Percentiles rank a stretch among this genome's conserved stretches.
phyloP scores from a whole-genome alignment of 2,329 filamentous ascomycete genomes.

The Shiraia bambusicola region DNA sequence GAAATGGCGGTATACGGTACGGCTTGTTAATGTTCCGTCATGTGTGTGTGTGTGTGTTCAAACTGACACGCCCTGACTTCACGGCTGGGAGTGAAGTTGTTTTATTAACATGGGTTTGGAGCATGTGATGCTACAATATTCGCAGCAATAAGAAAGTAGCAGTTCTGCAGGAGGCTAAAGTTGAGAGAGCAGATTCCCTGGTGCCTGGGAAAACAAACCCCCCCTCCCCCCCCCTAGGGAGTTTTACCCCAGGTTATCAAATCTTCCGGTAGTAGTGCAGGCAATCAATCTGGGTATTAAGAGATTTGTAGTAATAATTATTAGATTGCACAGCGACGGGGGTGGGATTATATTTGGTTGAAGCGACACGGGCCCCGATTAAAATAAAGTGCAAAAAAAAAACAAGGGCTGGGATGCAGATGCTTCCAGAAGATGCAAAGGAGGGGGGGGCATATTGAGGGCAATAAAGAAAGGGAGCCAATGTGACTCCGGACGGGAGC shows the following conservation, averaged over 20 bases:
- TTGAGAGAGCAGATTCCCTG: constrained; percentile 18
- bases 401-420: constrained; percentile 40
- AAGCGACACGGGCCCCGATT: constrained; percentile 19
- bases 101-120: constrained; percentile 10
- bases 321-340: constrained; percentile 28
- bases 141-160: constrained; percentile 19
- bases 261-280: constrained; percentile 39
- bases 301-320: too few species aligned
- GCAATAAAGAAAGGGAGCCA: constrained; percentile 18
- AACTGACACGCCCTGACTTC: constrained; percentile 11
- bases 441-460: constrained; percentile 20
- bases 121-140: constrained; percentile 25
- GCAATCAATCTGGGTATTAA: constrained; percentile 19
- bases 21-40: constrained; percentile 8
- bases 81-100: constrained; percentile 12
- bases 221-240: too few species aligned
- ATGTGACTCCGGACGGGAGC: constrained; percentile 16
- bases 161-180: constrained; percentile 18
- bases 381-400: constrained; percentile 38
- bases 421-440: constrained; percentile 28
- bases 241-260: constrained; percentile 34
- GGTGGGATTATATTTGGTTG: constrained; percentile 34
- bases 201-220: constrained; percentile 21
- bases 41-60: constrained; percentile 13
- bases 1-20: constrained; percentile 5